Evolutionary conservation across 2,329 filamentous ascomycete species (phyloP), one percentile per base, ranked within the genome.

Genomic region (Paecilomyces sp.): DNA sequence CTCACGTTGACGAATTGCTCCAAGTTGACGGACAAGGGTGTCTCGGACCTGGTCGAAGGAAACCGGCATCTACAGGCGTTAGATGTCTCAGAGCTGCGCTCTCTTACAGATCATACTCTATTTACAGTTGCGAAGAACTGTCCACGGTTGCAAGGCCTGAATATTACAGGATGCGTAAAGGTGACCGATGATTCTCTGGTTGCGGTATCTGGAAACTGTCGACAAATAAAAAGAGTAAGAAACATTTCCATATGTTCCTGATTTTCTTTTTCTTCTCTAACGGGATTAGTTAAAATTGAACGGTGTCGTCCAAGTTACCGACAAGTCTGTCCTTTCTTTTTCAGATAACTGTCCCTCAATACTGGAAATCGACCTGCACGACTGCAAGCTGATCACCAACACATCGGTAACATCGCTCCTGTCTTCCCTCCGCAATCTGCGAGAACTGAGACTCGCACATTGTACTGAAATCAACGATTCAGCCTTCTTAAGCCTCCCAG

Each of bases 311-410:
- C 89, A 96, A 74, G 80, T 97, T 34, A 91, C 89, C 47, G 91
- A 97, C 71, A 82, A 83, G 55, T 88, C 92, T 6, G 88, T 97
- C 63, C 80, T 90, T 60, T 90, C 92, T 3, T 95, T 99, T 71
- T 93, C 94, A 5, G 82, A 87, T 54, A 85, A 95, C 75, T 97
- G 93, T 72, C 90, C 88, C 12, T 93, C 96, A 65, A 92, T 99
- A 33, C 87, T 99, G 63, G 94, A 99, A 75, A 96, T 99, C 62
- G 94, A 99, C 72, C 84, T 99, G 13, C 90, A 96, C 67, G 89
- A 91, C 67, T 96, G 94, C 78, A 83, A 81, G 58, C 83, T 87
- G 54, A 86, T 99, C 65, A 90, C 90, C 63, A 94, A 95, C 70
- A 84, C 87, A 25, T 91, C 94, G 0, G 84, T 99, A 55, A 93